These are phyloP conservation scores for Nasturtium officinale DNA, from an alignment of 345 rosid genomes.

Conservation along the genomic window DNA sequence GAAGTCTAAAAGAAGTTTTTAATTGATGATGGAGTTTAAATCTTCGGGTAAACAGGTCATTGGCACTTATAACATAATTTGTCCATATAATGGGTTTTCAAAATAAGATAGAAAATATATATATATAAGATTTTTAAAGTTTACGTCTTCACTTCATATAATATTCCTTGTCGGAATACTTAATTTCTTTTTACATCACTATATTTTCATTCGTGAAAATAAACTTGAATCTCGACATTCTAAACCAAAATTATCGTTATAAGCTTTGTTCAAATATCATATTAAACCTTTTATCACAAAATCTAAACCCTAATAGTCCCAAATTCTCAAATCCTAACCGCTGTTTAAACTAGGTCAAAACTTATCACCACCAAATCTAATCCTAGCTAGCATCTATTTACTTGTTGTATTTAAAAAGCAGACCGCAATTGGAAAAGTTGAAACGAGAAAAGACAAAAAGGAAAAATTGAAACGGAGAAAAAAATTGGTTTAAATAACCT, in stretches of 20 bases:
- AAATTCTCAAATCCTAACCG: not conserved
- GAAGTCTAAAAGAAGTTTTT: not conserved
- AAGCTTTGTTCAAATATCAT: not conserved
- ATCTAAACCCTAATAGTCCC: not conserved
- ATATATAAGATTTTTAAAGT: not conserved
- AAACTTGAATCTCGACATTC: not conserved
- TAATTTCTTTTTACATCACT: not conserved
- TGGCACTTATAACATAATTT: not conserved
- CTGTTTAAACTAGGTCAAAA: not conserved
- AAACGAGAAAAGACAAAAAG: too few relatives aligned
- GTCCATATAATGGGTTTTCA: not conserved
- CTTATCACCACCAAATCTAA: not conserved
- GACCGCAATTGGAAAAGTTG: not conserved
- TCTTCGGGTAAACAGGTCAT: not conserved
- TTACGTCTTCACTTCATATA: not conserved
- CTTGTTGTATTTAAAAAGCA: not conserved
- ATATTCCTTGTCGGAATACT: not conserved
- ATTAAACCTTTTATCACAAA: not conserved
- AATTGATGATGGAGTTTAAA: not conserved
- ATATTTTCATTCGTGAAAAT: not conserved
- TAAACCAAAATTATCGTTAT: not conserved
- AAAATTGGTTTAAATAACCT: not conserved
- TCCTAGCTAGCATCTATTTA: not conserved
- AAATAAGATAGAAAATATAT: too few relatives aligned
- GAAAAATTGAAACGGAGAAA: not conserved